These are phyloP conservation scores for Asterophora parasitica DNA, from an alignment of 768 basidiomycete species.

Conservation along the genomic window DNA sequence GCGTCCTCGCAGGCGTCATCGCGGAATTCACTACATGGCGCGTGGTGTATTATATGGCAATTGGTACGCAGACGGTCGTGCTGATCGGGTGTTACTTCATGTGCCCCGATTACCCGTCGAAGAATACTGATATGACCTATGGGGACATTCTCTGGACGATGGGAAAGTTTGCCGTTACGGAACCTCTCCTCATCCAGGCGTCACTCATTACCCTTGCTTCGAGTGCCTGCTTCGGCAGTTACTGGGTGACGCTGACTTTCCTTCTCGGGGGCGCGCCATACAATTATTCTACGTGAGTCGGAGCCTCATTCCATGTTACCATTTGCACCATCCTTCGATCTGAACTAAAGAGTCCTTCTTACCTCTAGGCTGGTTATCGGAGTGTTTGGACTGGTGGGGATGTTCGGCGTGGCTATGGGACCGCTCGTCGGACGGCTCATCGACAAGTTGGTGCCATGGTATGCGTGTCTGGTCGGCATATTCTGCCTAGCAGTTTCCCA, in stretches of 20 bases:
- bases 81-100: slow-evolving; percentile 54
- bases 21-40: slow-evolving; percentile 69
- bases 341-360: too few species aligned
- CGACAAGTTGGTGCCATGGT: slow-evolving; percentile 75
- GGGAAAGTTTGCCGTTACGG: slow-evolving; percentile 70
- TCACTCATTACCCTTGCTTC: slow-evolving; percentile 56
- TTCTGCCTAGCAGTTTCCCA: slow-evolving; percentile 46
- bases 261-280: slow-evolving; percentile 75
- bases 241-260: slow-evolving; percentile 80
- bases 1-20: slow-evolving; percentile 72
- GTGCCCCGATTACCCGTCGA: slow-evolving; percentile 83
- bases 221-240: slow-evolving; percentile 55
- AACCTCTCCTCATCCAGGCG: slow-evolving; percentile 73
- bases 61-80: slow-evolving; percentile 62
- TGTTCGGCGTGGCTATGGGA: slow-evolving; percentile 63
- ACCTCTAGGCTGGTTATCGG: slow-evolving; percentile 49
- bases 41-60: slow-evolving; percentile 73
- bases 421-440: slow-evolving; percentile 67
- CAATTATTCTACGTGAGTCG: slow-evolving; percentile 67
- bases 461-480: slow-evolving; percentile 58
- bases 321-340: too few species aligned
- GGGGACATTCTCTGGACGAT: slow-evolving; percentile 67
- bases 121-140: slow-evolving; percentile 62
- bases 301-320: too few species aligned
- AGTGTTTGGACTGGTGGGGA: slow-evolving; percentile 70